Percentiles rank a stretch among this genome's conserved stretches.
Evolutionary conservation across 1,139 yeast genomes (phyloP).

Genomic region (Geotrichum carabidarum): DNA sequence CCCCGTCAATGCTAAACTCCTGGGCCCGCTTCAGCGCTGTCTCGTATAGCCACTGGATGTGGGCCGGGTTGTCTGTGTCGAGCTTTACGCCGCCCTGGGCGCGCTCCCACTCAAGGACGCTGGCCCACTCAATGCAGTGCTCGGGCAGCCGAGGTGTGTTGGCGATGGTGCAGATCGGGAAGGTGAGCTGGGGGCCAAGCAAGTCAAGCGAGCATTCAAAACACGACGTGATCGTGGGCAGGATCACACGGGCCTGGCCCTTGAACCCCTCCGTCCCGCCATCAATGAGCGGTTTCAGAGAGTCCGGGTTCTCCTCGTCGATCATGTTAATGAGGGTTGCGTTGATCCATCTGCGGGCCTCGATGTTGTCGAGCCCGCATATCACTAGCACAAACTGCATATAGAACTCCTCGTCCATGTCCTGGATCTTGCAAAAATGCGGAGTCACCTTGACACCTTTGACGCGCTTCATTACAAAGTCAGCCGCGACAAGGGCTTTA

Average conservation of each 20-base stretch:
- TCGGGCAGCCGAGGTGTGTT: constrained; percentile 91
- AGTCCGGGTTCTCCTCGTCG: constrained; percentile 47
- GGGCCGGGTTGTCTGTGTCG: constrained; percentile 67
- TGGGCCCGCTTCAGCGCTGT: constrained; percentile 57
- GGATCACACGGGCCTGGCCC: constrained; percentile 84
- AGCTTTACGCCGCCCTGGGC: constrained; percentile 45
- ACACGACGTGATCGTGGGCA: constrained; percentile 83
- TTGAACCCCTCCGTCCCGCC: constrained; percentile 96
- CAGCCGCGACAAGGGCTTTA: constrained; percentile 77
- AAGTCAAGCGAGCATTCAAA: constrained; percentile 87
- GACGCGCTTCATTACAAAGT: constrained; percentile 49
- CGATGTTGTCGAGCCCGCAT: constrained; percentile 86
- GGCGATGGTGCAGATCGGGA: constrained; percentile 92
- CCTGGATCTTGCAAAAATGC: constrained; percentile 68
- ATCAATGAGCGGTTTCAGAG: constrained; percentile 76
- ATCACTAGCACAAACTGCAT: constrained; percentile 65
- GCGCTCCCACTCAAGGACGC: constrained; percentile 69
- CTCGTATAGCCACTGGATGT: constrained; percentile 60
- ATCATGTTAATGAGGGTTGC: constrained; percentile 64
- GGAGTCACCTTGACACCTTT: constrained; percentile 49
- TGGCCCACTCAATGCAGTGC: constrained; percentile 92
- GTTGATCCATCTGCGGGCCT: constrained; percentile 90
- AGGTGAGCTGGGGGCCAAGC: constrained; percentile 63
- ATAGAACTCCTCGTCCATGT: constrained; percentile 60
- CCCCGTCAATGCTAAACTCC: constrained; percentile 61